Base-by-base conservation (phyloP, 1,139 yeast genomes). In the Yamadazyma pseudoaaseri region DNA sequence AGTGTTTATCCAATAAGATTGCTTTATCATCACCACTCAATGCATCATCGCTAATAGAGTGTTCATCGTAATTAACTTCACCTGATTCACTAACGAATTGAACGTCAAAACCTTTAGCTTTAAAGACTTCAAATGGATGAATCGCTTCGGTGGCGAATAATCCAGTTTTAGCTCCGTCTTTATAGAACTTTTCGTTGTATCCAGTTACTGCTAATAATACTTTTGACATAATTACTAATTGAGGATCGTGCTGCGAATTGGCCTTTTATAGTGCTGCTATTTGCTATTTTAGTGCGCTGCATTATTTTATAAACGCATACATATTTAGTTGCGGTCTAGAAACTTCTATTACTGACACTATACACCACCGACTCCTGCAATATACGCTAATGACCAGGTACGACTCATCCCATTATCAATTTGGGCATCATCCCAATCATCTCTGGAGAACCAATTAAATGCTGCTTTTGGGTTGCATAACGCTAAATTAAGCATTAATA, bases 81-180 rank as follows among this genome's bases (percentile, higher is more conserved):
- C 86, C 86, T 18, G 68, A 69, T 53, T 79, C 85, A 4, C 82
- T 74, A 13, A 70, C 79, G 41, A 79, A 61, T 33, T 67, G 71
- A 16, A 79, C 76, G 23, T 75, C 76, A 43, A 51, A 70, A 2
- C 80, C 81, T 29, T 67, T 59, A 35, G 63, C 54, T 26, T 45
- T 53, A 53, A 75, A 75, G 4, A 52, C 70, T 37, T 70, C 52
- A 49, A 56, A 77, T 29, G 85, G 84, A 49, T 79, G 83, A 30
- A 68, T 52, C 9, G 76, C 83, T 53, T 80, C 86, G 9, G 67
- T 53, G 45, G 66, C 65, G 56, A 65, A 79, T 14, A 76, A 58
- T 27, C 86, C 86, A 10, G 84, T 75, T 41, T 70, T 72, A 34
- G 59, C 44, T 13, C 82, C 83, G 44, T 77, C 79, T 2, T 54